Percentiles rank a stretch among this genome's conserved stretches.
phyloP scores from a whole-genome alignment of 2,329 filamentous ascomycete species.

The Ceratocystis smalleyi region DNA sequence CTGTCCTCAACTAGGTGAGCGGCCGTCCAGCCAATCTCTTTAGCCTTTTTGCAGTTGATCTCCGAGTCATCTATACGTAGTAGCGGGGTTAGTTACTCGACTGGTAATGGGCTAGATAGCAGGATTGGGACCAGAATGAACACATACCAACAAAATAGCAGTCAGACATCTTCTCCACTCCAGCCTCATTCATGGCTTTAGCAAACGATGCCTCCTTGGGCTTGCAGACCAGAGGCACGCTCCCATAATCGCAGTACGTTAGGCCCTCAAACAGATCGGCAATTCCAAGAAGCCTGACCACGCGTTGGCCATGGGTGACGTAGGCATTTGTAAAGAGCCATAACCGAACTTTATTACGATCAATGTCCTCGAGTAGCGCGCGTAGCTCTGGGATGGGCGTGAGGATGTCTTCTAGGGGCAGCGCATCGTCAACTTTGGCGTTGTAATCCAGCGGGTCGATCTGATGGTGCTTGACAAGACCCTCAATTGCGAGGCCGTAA shows the following conservation, averaged over 20 bases:
- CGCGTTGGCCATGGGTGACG: constrained; percentile 67
- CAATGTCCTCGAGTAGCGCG: constrained; percentile 63
- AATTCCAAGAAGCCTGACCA: constrained; percentile 63
- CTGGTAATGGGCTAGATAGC: not conserved
- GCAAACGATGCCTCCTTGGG: constrained; percentile 67
- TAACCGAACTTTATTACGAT: constrained; percentile 64
- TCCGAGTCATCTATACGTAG: constrained; percentile 59
- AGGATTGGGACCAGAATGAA: not conserved
- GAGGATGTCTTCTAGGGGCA: constrained; percentile 75
- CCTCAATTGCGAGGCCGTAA: constrained; percentile 95
- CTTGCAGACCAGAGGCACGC: constrained; percentile 67
- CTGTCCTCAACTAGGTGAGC: constrained; percentile 73
- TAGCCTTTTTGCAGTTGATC: constrained; percentile 62
- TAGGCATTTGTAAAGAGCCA: constrained; percentile 98
- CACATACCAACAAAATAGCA: constrained; percentile 85
- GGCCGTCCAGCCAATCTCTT: constrained; percentile 70
- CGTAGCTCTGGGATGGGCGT: constrained; percentile 62
- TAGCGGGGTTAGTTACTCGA: not conserved
- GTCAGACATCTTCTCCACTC: constrained; percentile 47
- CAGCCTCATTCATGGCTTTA: constrained; percentile 79
- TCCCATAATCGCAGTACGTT: constrained; percentile 81
- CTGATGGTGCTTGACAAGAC: constrained; percentile 81
- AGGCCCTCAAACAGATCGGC: constrained; percentile 89
- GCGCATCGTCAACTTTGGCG: constrained; percentile 78
- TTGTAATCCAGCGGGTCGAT: constrained; percentile 95